Evolutionary conservation across 352 stramenopile species (phyloP), one percentile per base, ranked within the genome.

Genomic region (Globisporangium radiosum): DNA sequence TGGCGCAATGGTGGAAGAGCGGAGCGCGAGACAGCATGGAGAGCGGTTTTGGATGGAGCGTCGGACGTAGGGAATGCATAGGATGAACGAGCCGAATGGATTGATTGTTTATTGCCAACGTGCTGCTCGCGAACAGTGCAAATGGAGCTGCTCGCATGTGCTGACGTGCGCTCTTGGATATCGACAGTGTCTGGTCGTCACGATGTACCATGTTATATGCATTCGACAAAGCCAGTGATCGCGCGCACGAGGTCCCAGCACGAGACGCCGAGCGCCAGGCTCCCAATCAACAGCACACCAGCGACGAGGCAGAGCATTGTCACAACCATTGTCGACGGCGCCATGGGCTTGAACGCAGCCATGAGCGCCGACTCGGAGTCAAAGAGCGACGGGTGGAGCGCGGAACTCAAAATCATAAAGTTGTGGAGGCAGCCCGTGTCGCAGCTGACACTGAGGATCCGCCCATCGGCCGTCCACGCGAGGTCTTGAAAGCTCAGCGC

Each of bases 391-490:
- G 76, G 58, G 9, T 70, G 73, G 48, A 88, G 65, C n/a, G 77
- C 75, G 49, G 79, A 87, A 59, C 71, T 85, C 33, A 88, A 64
- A 51, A 91, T 85, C 70, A 89, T 86, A 55, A 96, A 98, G 65
- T 94, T 96, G 71, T 95, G 87, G n/a, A 98, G 67, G 53, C 75
- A 88, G 11, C 92, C 92, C 13, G 75, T 81, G 54, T 82, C 72
- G 33, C 85, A 92, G 45, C 81, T 82, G 33, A 96, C 87, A 49
- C 85, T 96, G 53, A 98, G 68, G 49, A 98, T 95, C 1, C 92
- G 88, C 0, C 92, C 91, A 65, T 98, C 91, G 2, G 70, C 69
- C 19, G 83, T 94, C 89, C 90, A 98, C 36, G 85, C 65, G 2
- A 97, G 60, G 54, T 82, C 66, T 49, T 89, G 78, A 57, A 97